Evolutionary conservation across 1,139 yeast species (phyloP), one percentile per base, ranked within the genome.

Genomic region (Eremothecium sinecaudum): DNA sequence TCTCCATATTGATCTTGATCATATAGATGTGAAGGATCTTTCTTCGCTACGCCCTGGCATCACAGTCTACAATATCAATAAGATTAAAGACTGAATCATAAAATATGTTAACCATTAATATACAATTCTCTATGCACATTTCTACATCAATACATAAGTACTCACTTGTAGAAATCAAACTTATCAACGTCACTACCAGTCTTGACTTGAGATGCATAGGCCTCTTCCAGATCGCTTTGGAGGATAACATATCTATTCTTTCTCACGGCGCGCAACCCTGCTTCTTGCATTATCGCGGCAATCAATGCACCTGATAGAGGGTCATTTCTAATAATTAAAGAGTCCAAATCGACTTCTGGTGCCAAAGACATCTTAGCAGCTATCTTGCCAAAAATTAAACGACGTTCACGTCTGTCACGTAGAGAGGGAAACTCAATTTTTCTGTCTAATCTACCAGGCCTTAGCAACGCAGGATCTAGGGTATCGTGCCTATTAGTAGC

Each of bases 231-330:
- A 64, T 92, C 99, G 53, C 79, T 75, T 64, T 90, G 97, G 54
- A 92, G 68, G 48, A 92, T 90, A 64, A 92, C 93, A 61, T 90
- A 90, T 63, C 99, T 77, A 62, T 90, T 90, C 68, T 90, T 90
- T 65, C 99, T 79, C 33, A 92, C 97, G 1, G 99, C 99, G 50
- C 97, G 75, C 49, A 92, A 71, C 46, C 99, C 99, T 18, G 99
- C 99, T 64, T 92, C 99, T 71, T 92, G 98, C 98, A 92, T 90
- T 49, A 92, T 90, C 18, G 98, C 98, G 20, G 98, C 97, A 57
- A 92, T 92, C 40, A 87, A 75, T 5, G 99, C 98, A 52, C 99
- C 99, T 26, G 95, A 82, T 42, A 92, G 69, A 28, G 98, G 95
- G 58, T 90, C 98, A 57, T 92, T 92, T 61, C 98, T 80, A 51